Conservation (phyloP, 306 rosid genomes). For the Corylus americana region DNA sequence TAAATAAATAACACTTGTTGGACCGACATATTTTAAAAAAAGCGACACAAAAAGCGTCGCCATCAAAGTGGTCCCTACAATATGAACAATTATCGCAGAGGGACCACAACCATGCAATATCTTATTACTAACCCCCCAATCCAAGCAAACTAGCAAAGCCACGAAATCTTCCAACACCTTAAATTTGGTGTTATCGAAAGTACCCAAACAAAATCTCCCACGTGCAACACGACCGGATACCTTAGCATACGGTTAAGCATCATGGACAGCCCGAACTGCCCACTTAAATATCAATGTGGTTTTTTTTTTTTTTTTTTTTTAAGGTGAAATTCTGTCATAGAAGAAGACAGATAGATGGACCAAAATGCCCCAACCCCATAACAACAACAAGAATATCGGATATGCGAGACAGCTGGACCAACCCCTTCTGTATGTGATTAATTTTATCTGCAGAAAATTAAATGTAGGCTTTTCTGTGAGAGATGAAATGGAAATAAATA, state of each 20-base stretch:
- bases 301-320: neutral
- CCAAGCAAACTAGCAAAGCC: neutral
- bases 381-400: neutral
- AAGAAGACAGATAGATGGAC: neutral
- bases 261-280: neutral
- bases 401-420: neutral
- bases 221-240: slow-evolving; percentile 20
- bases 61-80: slow-evolving; percentile 9
- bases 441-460: neutral
- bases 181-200: neutral
- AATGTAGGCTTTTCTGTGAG: neutral
- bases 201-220: slow-evolving; percentile 1
- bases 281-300: neutral
- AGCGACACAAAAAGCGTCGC: neutral
- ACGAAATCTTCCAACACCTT: neutral
- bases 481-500: neutral
- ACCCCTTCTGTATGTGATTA: neutral
- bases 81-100: no score
- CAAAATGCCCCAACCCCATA: neutral
- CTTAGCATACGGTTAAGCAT: slow-evolving; percentile 11
- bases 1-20: neutral
- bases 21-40: neutral
- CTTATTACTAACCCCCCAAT: no score
- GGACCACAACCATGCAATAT: neutral
- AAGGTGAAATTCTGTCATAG: neutral